phyloP scores from a whole-genome alignment of 129 eudicot genomes.

The Flaveria robusta region DNA sequence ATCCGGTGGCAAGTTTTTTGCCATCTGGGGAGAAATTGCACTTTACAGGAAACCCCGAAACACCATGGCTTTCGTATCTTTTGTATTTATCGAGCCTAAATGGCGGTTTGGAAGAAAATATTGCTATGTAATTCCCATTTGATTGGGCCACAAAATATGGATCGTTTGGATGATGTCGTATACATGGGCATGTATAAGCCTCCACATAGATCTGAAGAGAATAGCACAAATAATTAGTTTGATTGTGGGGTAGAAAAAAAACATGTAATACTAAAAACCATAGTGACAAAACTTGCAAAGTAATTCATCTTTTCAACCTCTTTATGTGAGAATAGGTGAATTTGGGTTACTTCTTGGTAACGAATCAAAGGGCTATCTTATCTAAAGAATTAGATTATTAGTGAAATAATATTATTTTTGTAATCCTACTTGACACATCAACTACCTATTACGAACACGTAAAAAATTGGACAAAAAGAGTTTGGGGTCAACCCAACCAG shows the following conservation, averaged over 20 bases:
- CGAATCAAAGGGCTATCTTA: background rate
- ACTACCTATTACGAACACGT: background rate
- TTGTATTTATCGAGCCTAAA: constrained; percentile 83
- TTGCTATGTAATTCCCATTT: constrained; percentile 84
- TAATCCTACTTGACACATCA: background rate
- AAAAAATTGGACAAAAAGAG: background rate
- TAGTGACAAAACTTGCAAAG: background rate
- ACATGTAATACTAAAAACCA: background rate
- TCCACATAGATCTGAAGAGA: constrained; percentile 72
- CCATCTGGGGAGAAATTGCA: constrained; percentile 79
- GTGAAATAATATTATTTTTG: too few species aligned
- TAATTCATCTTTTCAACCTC: background rate
- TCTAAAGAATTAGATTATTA: background rate
- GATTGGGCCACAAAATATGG: constrained; percentile 87
- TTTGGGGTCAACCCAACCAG: background rate
- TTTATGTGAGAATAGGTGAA: background rate
- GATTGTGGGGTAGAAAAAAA: background rate
- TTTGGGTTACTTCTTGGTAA: background rate
- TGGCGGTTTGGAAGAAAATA: constrained; percentile 71
- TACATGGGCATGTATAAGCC: constrained; percentile 88
- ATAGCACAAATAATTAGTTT: background rate
- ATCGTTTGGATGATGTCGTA: constrained; percentile 75
- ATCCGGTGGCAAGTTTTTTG: constrained; percentile 63
- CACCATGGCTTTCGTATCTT: constrained; percentile 76
- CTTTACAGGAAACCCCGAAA: constrained; percentile 80